A percentile compares a stretch with the other conserved stretches of the same genome.
phyloP scores from a whole-genome alignment of 163 green algal species.

The Volvox carteri region DNA sequence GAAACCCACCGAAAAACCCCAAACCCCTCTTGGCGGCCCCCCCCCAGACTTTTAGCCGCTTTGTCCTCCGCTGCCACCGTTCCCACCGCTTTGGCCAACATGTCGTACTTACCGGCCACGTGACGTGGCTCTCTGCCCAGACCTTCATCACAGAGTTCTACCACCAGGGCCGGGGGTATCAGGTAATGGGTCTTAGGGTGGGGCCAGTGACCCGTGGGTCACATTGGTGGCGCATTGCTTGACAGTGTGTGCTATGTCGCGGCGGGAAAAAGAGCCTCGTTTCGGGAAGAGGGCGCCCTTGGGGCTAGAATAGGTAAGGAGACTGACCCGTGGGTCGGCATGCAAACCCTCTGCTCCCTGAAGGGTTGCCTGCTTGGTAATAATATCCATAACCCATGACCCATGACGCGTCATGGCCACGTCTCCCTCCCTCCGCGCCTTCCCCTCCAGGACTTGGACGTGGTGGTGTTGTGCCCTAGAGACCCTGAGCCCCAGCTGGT shows the following conservation, averaged over 20 bases:
- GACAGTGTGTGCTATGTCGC: too few relatives aligned
- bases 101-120: slow-evolving; percentile 60
- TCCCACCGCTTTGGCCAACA: slow-evolving; percentile 48
- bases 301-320: too few relatives aligned
- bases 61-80: slow-evolving; percentile 27
- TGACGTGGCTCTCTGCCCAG: slow-evolving; percentile 21
- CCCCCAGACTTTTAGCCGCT: slow-evolving; percentile 50
- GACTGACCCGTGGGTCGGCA: not conserved
- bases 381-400: too few relatives aligned
- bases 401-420: too few relatives aligned
- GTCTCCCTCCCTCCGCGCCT: too few relatives aligned
- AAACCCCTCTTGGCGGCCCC: too few relatives aligned
- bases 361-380: too few relatives aligned
- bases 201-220: not conserved
- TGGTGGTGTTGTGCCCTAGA: slow-evolving; percentile 49
- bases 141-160: slow-evolving; percentile 66
- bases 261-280: too few relatives aligned
- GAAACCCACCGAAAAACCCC: too few relatives aligned
- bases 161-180: slow-evolving; percentile 61
- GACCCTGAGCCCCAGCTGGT: slow-evolving; percentile 36
- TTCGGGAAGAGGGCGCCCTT: too few relatives aligned
- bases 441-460: slow-evolving; percentile 56
- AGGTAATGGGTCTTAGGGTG: too few relatives aligned
- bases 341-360: not conserved
- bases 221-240: too few relatives aligned